Evolutionary conservation across 148 eudicot species (phyloP), one percentile per base, ranked within the genome.

Genomic region (Vaccinium darrowii): DNA sequence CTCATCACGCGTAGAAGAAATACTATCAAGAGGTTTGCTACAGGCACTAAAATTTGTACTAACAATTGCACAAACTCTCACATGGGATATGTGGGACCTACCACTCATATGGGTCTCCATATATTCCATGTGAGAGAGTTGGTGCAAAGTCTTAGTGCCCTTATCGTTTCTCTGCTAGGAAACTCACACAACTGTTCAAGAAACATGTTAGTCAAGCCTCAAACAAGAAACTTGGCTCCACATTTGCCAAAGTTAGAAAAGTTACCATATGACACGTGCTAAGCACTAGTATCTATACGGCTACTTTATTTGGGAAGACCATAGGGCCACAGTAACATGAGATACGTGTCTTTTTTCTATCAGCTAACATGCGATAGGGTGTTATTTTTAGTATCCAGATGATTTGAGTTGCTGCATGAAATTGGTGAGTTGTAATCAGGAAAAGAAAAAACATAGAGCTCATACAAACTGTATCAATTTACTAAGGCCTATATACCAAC

Each of bases 261-360:
- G 14, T 12, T 12, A 51, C 27, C 4, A 1, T 52, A 13, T 7
- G 3, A 78, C 0, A 5, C 23, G 21, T 51, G 8, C 43, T 79
- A 39, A 49, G 52, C n/a, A 53, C 54, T 67, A 86, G 36, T 88
- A 96, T 98, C 97, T 88, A 90, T 87, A 91, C 75, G 84, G 21
- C 82, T 79, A 11, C 84, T 62, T 80, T 43, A 43, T 43, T 4
- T 43, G 6, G 47, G 7, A 84, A 87, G 33, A 84, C 67, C 73
- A 23, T 67, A 25, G 25, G 25, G 73, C 36, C 73, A 11, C 7
- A 67, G 39, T 27, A 67, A 12, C 36, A 10, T 39, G 25, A 67
- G 36, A 67, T 67, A 12, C 7, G 0, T 12, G 4, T 67, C 16
- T 12, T 67, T 25, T n/a, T 67, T 12, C 71, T 14, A 67, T 67